Evolutionary conservation across 257 asterid species (phyloP), one percentile per base, ranked within the genome.

Genomic region (Coffea eugenioides): DNA sequence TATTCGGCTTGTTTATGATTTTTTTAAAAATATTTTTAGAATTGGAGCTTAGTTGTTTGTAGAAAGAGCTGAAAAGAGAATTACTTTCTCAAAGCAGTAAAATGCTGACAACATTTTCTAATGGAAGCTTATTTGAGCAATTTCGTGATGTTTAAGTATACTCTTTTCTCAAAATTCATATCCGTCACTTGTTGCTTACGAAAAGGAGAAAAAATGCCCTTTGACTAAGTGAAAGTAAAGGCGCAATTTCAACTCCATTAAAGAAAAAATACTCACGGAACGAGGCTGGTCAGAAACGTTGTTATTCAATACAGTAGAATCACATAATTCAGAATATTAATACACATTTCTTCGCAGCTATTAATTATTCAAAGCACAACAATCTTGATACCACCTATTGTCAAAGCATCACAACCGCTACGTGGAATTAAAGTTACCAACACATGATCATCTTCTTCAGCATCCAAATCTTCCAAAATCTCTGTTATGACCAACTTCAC

Each of bases 391-490:
- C 87, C 89, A n/a, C 88, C 91, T 81, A 91, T 82, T 51, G 89
- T 84, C 15, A 88, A 84, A 0, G 81, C 88, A 12, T 79, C 85
- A 0, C 92, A 86, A 36, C 83, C 81, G 71, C 61, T 77, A 61
- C 84, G 80, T 43, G 96, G 92, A 73, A 86, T 93, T 70, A 89
- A 51, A 23, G 90, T 90, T 36, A 91, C 93, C 36, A 87, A 70
- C 4, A 91, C 74, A 14, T 79, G 31, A 0, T 91, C 91, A 39
- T 91, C 96, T 11, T 86, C 91, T 0, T 77, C 96, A 21, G 86
- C 75, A n/a, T 85, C 91, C 91, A 91, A 83, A 10, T 88, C 96
- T 31, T 91, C 91, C 70, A 90, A 80, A n/a, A 88, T 21, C 49
- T 91, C 96, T 8, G 88, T 88, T 23, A 91, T 74, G 46, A 77